Conservation (phyloP, 768 basidiomycete species). For the Amylocystis lapponica region DNA sequence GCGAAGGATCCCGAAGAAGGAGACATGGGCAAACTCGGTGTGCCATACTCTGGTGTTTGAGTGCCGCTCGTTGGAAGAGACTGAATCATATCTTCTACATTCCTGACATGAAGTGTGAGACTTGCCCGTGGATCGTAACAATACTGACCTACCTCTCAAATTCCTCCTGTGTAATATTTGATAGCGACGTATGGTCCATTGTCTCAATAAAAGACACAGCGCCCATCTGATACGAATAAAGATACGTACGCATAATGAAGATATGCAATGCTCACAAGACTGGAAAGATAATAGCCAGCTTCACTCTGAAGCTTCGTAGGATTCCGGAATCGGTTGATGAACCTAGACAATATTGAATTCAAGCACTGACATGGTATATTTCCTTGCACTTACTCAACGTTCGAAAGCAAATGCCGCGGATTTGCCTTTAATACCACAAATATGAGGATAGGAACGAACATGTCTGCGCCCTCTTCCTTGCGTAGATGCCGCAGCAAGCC, state of each 20-base stretch:
- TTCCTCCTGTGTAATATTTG: slow-evolving; percentile 90
- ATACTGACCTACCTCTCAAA: slow-evolving; percentile 63
- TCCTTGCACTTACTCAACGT: slow-evolving; percentile 88
- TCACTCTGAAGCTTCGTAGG: slow-evolving; percentile 89
- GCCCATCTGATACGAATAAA: slow-evolving; percentile 59
- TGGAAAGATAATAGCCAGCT: slow-evolving; percentile 95
- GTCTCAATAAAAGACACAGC: slow-evolving; percentile 97
- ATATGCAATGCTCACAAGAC: slow-evolving; percentile 58
- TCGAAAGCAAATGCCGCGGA: slow-evolving; percentile 87
- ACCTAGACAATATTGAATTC: slow-evolving; percentile 40
- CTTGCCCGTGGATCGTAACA: background rate
- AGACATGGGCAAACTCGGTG: slow-evolving; percentile 26
- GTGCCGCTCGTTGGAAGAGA: slow-evolving; percentile 35
- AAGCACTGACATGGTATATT: background rate
- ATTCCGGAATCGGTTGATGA: slow-evolving; percentile 92
- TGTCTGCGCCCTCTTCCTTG: slow-evolving; percentile 85
- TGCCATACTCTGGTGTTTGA: slow-evolving; percentile 25
- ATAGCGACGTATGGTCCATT: slow-evolving; percentile 92
- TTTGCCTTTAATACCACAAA: slow-evolving; percentile 94
- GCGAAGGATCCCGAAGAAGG: slow-evolving; percentile 9
- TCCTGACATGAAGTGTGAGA: slow-evolving; percentile 24
- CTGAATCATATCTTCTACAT: slow-evolving; percentile 58
- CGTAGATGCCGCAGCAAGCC: slow-evolving; percentile 85
- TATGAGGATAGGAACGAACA: slow-evolving; percentile 92
- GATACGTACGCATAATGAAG: background rate